Percentiles rank a stretch among this genome's conserved stretches.
These are phyloP conservation scores for Hyphopichia buzzinii DNA, from an alignment of 1,139 yeast species.

Conservation along the genomic window DNA sequence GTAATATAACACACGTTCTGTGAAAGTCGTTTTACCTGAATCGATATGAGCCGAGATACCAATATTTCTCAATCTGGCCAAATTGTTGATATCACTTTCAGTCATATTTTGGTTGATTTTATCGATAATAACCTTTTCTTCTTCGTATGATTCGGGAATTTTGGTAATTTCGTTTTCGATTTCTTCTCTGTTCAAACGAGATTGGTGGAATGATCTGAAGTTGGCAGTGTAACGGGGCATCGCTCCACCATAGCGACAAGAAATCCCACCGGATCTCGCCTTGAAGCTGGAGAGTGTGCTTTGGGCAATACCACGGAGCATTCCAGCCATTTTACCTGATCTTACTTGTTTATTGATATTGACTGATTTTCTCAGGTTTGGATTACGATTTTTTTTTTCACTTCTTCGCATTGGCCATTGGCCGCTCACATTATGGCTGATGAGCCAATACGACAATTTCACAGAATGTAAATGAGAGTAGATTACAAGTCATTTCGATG, in stretches of 20 bases:
- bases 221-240: background rate
- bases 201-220: conserved; percentile 12
- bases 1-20: conserved; percentile 93
- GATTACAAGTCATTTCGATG: no score
- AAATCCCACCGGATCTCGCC: conserved; percentile 1
- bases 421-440: no score
- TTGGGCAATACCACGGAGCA: conserved; percentile 9
- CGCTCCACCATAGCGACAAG: background rate
- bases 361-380: background rate
- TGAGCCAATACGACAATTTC: no score
- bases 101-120: conserved; percentile 51
- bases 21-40: conserved; percentile 84
- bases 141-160: conserved; percentile 56
- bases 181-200: conserved; percentile 8
- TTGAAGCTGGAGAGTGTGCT: background rate
- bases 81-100: conserved; percentile 54
- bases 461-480: no score
- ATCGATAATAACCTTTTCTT: conserved; percentile 67
- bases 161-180: conserved; percentile 9
- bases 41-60: conserved; percentile 96
- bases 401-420: background rate
- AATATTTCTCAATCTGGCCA: conserved; percentile 75
- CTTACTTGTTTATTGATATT: background rate
- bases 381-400: background rate
- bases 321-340: conserved; percentile 10